Percentiles rank a stretch among this genome's conserved stretches.
phyloP scores from a whole-genome alignment of 805 yeast species.

The Barnettozyma salicaria region DNA sequence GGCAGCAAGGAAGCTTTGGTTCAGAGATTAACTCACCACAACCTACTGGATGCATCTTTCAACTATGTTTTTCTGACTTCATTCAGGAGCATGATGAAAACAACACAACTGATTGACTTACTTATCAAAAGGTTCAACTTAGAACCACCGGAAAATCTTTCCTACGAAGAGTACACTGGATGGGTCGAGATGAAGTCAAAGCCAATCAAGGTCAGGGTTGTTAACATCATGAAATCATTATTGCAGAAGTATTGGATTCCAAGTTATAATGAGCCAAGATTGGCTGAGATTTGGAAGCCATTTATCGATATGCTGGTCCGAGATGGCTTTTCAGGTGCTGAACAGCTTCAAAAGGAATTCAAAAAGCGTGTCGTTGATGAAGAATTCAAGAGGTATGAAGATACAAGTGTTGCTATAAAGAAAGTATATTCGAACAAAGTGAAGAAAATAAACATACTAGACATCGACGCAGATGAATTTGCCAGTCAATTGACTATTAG shows the following conservation, averaged over 20 bases:
- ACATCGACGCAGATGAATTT: slow-evolving; percentile 66
- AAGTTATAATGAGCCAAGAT: slow-evolving; percentile 44
- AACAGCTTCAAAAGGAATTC: slow-evolving; percentile 34
- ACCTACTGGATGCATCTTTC: slow-evolving; percentile 52
- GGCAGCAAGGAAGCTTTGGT: slow-evolving; percentile 76
- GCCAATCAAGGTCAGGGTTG: slow-evolving; percentile 60
- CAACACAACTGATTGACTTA: slow-evolving; percentile 53
- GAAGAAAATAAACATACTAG: slow-evolving; percentile 46
- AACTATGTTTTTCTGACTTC: slow-evolving; percentile 67
- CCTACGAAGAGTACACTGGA: slow-evolving; percentile 69
- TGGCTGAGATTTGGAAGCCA: slow-evolving; percentile 31
- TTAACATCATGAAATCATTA: slow-evolving; percentile 59
- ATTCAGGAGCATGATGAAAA: slow-evolving; percentile 66
- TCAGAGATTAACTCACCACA: slow-evolving; percentile 76
- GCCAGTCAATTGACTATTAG: slow-evolving; percentile 82
- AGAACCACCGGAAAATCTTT: slow-evolving; percentile 82
- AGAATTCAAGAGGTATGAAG: slow-evolving; percentile 3
- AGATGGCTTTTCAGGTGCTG: slow-evolving; percentile 40
- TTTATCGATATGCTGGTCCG: slow-evolving; percentile 36
- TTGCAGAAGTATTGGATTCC: slow-evolving; percentile 67
- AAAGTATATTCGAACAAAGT: slow-evolving; percentile 16
- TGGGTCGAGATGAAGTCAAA: slow-evolving; percentile 71
- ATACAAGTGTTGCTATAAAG: background rate
- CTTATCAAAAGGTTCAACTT: slow-evolving; percentile 60
- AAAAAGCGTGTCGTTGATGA: slow-evolving; percentile 27